Base-by-base conservation (phyloP, 2,329 filamentous ascomycete species). In the Dactylellina parvicollis region DNA sequence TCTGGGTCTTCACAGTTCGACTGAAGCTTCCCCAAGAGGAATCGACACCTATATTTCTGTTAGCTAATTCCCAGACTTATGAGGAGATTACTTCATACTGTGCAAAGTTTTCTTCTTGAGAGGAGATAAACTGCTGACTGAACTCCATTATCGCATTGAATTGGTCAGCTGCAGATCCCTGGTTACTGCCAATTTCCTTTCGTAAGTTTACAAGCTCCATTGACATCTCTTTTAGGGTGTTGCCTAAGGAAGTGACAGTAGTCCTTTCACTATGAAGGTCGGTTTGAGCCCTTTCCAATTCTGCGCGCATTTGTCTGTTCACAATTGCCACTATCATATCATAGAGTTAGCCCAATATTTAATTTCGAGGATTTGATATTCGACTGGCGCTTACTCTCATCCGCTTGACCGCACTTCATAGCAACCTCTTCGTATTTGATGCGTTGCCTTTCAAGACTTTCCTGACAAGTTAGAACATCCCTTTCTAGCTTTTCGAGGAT, bases 21-120 rank as follows among this genome's bases (percentile, higher is more conserved):
- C n/a, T 55, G 26, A 1, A 73, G 3, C 40, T 61, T 55, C 4
- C 26, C 4, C 10, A 73, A 16, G n/a, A 50, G 14, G 16, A 47
- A 18, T 16, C 34, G 52, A 12, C 47, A 55, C 36, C 69, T 73
- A 44, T 3, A 24, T 24, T 3, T 9, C 4, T 16, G 5, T 61
- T 61, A 61, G 54, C 16, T 2, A 5, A 30, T 47, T 14, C 20
- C 8, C 10, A 26, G n/a, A 47, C 18, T 18, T 30, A n/a, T 18
- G 20, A 22, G 18, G 8, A 52, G 4, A 0, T 5, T 26, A 10
- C 3, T 22, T 9, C 59, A 16, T 56, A 73, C 69, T 50, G 30
- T 10, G 14, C 32, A 22, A 66, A 60, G n/a, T 59, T 52, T 22
- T 38, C 47, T 49, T 73, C 28, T 28, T 73, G 69, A 16, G 50